These are phyloP conservation scores for Hemileia vastatrix DNA, from an alignment of 1,284 basidiomycete genomes.

Conservation along the genomic window DNA sequence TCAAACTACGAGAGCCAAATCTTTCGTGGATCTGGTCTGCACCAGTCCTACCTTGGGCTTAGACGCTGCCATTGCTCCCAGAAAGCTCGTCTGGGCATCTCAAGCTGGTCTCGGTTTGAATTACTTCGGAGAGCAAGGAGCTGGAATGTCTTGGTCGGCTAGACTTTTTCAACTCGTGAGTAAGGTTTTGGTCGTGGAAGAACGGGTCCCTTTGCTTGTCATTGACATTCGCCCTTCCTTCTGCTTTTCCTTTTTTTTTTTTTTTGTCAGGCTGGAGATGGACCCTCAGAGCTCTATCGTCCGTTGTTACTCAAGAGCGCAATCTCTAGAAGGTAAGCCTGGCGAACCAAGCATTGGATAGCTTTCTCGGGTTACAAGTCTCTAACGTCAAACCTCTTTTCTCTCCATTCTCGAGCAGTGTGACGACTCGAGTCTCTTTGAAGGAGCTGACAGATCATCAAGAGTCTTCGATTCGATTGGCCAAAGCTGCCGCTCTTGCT, in stretches of 20 bases:
- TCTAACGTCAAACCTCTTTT: neutral
- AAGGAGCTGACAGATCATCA: constrained; percentile 26
- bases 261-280: no score
- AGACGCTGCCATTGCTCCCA: neutral
- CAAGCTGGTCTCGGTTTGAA: neutral
- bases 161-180: neutral
- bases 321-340: constrained; percentile 3
- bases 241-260: no score
- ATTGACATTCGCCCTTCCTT: neutral
- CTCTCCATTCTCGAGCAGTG: neutral
- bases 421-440: constrained; percentile 22
- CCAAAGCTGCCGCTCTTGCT: constrained; percentile 25
- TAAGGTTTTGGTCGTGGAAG: neutral
- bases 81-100: neutral
- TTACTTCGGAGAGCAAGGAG: neutral
- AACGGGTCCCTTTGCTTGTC: neutral
- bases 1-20: neutral
- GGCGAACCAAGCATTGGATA: neutral
- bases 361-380: neutral
- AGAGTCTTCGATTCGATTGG: constrained; percentile 24
- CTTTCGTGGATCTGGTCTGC: neutral
- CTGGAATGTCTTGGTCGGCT: neutral
- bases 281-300: no score
- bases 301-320: no score
- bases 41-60: neutral